A percentile compares a stretch with the other conserved stretches of the same genome.
Conservation (phyloP, 2,329 filamentous ascomycete genomes). For the Apiospora phragmitis region DNA sequence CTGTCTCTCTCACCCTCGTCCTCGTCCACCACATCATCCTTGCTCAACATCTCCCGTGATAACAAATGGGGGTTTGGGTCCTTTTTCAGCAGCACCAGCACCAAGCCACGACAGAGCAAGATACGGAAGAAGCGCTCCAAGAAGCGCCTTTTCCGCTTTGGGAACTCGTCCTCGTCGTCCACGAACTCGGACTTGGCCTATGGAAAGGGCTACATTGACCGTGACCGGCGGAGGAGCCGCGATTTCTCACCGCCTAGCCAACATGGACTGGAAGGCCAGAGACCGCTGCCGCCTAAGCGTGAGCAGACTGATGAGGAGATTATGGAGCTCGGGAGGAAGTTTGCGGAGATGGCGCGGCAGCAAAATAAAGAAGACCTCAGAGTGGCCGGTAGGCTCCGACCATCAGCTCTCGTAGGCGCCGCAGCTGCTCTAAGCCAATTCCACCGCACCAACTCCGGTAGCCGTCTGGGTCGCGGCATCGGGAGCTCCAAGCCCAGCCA, state of each 20-base stretch:
- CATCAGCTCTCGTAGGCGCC: constrained; percentile 40
- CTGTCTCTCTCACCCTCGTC: constrained; percentile 37
- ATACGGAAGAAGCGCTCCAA: constrained; percentile 48
- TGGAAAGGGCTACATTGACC: constrained; percentile 58
- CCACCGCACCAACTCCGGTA: constrained; percentile 39
- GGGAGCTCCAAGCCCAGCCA: constrained; percentile 42
- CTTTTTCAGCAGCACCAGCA: constrained; percentile 63
- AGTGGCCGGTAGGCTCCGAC: constrained; percentile 38
- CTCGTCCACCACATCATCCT: constrained; percentile 57
- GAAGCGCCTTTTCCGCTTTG: constrained; percentile 56
- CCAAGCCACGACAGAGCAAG: constrained; percentile 43
- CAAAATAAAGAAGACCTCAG: constrained; percentile 53
- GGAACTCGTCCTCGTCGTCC: constrained; percentile 68
- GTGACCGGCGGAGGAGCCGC: constrained; percentile 32
- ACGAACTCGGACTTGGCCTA: constrained; percentile 70
- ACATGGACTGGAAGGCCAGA: constrained; percentile 20
- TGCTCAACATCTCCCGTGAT: constrained; percentile 65
- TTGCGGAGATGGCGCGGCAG: constrained; percentile 52
- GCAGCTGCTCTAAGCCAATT: constrained; percentile 43
- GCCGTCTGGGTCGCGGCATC: constrained; percentile 36
- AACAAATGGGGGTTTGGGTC: constrained; percentile 55
- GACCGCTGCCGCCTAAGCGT: constrained; percentile 27
- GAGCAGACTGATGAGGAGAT: constrained; percentile 59
- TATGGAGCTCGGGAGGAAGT: constrained; percentile 53
- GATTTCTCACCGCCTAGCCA: constrained; percentile 29